Percentiles rank a stretch among this genome's conserved stretches.
phyloP scores from a whole-genome alignment of 345 rosid species.

The Excoecaria cochinchinensis region DNA sequence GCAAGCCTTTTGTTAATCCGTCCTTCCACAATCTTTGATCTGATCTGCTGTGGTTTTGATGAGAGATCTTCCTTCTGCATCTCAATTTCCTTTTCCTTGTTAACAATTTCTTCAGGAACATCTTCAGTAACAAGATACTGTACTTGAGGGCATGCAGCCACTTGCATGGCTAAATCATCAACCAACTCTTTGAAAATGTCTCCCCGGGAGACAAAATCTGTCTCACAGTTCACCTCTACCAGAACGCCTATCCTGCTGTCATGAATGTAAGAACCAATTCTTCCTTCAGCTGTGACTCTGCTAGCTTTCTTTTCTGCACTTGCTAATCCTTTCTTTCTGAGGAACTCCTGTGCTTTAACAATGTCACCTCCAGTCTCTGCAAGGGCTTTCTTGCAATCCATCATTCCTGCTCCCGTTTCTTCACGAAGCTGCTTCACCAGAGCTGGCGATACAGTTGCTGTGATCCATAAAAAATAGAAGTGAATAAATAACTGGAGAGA shows the following conservation, averaged over 20 bases:
- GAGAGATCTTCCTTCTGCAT: constrained; percentile 94
- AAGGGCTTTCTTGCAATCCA: constrained; percentile 96
- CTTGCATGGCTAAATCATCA: constrained; percentile 96
- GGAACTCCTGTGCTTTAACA: constrained; percentile 86
- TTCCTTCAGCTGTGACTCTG: constrained; percentile 90
- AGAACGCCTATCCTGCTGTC: constrained; percentile 94
- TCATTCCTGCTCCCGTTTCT: constrained; percentile 98
- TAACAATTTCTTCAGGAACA: constrained; percentile 71
- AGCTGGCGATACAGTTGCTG: constrained; percentile 68
- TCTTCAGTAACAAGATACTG: constrained; percentile 79
- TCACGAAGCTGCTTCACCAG: constrained; percentile 96
- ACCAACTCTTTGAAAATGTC: constrained; percentile 91
- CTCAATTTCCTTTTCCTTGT: constrained; percentile 85
- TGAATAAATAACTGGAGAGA: constrained; percentile 3
- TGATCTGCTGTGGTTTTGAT: constrained; percentile 88
- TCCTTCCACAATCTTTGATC: constrained; percentile 88
- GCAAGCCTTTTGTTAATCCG: constrained; percentile 85
- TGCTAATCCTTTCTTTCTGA: constrained; percentile 89
- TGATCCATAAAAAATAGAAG: constrained; percentile 14
- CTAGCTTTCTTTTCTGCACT: constrained; percentile 95
- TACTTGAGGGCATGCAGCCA: constrained; percentile 92
- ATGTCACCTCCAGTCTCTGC: constrained; percentile 77
- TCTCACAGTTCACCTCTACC: constrained; percentile 91
- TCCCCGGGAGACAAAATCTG: constrained; percentile 94
- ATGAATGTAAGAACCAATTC: constrained; percentile 90